These are phyloP conservation scores for Thalassiosira mediterranea DNA, from an alignment of 352 stramenopile genomes.

Conservation along the genomic window DNA sequence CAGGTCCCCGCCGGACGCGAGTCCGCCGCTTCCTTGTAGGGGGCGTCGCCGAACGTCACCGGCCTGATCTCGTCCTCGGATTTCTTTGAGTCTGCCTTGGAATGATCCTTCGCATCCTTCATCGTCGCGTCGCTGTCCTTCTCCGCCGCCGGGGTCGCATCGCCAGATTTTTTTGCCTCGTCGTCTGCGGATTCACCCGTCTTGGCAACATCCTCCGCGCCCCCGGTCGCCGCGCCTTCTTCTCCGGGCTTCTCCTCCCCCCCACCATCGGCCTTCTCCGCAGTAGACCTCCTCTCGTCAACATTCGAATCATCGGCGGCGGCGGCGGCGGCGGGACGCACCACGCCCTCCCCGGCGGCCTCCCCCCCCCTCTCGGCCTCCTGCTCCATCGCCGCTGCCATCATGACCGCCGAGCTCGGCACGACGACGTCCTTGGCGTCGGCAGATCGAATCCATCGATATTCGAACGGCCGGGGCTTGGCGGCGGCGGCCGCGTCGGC, in stretches of 20 bases:
- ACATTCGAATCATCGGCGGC: not conserved
- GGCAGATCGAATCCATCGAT: constrained; percentile 45
- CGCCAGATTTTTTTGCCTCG: not conserved
- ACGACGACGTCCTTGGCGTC: constrained; percentile 53
- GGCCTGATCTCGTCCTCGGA: not conserved
- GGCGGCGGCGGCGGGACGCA: not conserved
- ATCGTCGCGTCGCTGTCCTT: constrained; percentile 15
- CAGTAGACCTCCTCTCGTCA: not conserved
- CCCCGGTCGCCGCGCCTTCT: not conserved
- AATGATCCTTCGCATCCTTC: constrained; percentile 6
- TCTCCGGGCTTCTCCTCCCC: not conserved
- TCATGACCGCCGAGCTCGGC: constrained; percentile 46
- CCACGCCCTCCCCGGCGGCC: not conserved
- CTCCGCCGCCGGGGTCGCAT: not conserved
- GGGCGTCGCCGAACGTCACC: constrained; percentile 36
- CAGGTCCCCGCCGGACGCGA: constrained; percentile 35
- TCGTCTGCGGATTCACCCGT: too few relatives aligned
- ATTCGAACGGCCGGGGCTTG: constrained; percentile 54
- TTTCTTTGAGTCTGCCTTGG: not conserved
- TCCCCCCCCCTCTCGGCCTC: constrained; percentile 2
- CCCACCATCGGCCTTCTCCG: not conserved
- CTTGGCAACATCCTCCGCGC: constrained; percentile 1
- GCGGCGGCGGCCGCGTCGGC: not conserved
- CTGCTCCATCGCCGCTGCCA: constrained; percentile 1
- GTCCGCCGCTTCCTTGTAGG: constrained; percentile 49